Evolutionary conservation across 306 rosid species (phyloP), one percentile per base, ranked within the genome.

Genomic region (Lathyrus oleraceus): DNA sequence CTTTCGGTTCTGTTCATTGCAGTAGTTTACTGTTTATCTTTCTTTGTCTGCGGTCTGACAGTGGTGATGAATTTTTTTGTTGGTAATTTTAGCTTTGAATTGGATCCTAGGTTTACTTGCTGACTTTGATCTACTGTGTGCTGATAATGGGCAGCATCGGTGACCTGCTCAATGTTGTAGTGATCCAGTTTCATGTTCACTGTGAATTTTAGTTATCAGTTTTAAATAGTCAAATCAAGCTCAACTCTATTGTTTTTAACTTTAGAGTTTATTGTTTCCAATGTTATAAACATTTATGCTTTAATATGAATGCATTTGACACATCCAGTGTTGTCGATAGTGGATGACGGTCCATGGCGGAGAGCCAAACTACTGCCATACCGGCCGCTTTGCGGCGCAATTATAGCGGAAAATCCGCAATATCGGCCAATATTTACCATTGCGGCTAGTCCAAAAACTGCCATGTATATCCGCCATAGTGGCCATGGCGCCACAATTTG

Each of bases 191-290:
- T 69, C 4, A 14, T 71, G 64, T 64, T 54, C 8, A 25, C n/a
- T 38, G 64, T 35, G 15, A 27, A 65, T 15, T 51, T 60, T 23
- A 5, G 17, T 67, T 2, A 7, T 65, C 28, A n/a, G 27, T 21
- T 35, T 6, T 60, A 19, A 52, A 11, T 30, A 44, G 76, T 79
- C 71, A 61, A 51, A 68, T 65, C 9, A 56, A 53, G 72, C 36
- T 52, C 70, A 70, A 61, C 16, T 15, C 42, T 1, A 16, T 28
- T 42, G 54, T 7, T 57, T 44, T 51, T 44, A 32, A 36, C 42
- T 16, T 20, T 5, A 3, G 63, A 38, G 43, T 38, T 63, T 25
- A 23, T 35, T 35, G 39, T 35, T 35, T 35, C 10, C 2, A 35
- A 35, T 35, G 39, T 35, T 35, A 1, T 6, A 35, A 32, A 35